Conservation (phyloP, 2,329 filamentous ascomycete species). For the Sporothrix curviconia region DNA sequence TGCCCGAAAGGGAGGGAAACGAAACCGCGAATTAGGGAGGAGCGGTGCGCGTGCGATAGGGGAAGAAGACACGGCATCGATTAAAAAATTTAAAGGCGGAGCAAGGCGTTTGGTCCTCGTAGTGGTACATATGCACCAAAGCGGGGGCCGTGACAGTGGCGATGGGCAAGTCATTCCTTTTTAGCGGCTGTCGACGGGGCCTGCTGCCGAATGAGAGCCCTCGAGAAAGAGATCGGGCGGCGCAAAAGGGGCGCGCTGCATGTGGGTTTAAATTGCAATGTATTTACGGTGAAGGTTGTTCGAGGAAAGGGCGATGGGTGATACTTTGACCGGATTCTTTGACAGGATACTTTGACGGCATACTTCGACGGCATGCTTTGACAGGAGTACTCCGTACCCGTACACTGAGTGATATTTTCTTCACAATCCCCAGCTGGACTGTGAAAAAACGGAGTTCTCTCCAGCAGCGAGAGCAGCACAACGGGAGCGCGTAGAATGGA, state of each 20-base stretch:
- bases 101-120: neutral
- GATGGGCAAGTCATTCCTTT: neutral
- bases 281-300: too few species aligned
- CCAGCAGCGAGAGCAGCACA: too few species aligned
- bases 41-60: conserved; percentile 5
- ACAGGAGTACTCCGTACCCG: too few species aligned
- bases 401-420: too few species aligned
- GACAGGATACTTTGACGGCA: too few species aligned
- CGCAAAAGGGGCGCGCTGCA: neutral
- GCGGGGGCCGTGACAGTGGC: neutral
- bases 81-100: neutral
- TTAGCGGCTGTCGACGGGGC: neutral
- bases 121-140: neutral
- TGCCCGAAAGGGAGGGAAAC: neutral
- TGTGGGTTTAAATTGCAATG: conserved; percentile 3
- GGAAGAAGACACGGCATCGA: conserved; percentile 12
- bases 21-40: conserved; percentile 6
- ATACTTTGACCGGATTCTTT: too few species aligned
- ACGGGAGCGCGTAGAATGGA: too few species aligned
- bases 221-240: neutral
- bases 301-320: too few species aligned
- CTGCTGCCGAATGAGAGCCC: neutral
- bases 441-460: too few species aligned
- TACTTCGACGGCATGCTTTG: too few species aligned
- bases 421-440: too few species aligned